Percentiles rank a stretch among this genome's conserved stretches.
These are phyloP conservation scores for Neocucurbitaria cava DNA, from an alignment of 2,329 filamentous ascomycete species.

Conservation along the genomic window DNA sequence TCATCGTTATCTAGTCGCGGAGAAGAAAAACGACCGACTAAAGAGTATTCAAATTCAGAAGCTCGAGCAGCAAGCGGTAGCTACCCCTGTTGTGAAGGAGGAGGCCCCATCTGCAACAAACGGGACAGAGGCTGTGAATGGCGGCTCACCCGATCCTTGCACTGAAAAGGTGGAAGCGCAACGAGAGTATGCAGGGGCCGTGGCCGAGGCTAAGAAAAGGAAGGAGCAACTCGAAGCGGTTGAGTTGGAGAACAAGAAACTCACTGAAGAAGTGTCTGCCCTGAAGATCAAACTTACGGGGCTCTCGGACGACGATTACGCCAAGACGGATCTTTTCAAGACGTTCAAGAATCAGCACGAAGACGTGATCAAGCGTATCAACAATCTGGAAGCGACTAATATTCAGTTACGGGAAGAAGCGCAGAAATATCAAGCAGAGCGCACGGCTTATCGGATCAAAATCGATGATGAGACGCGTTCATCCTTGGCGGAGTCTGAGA, in stretches of 20 bases:
- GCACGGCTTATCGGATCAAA: slow-evolving; percentile 80
- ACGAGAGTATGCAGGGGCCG: slow-evolving; percentile 77
- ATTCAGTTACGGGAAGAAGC: slow-evolving; percentile 83
- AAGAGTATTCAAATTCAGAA: slow-evolving; percentile 91
- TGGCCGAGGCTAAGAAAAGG: slow-evolving; percentile 78
- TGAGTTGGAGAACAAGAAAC: slow-evolving; percentile 76
- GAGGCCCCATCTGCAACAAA: slow-evolving; percentile 56
- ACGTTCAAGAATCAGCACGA: slow-evolving; percentile 88
- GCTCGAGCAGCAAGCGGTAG: slow-evolving; percentile 80
- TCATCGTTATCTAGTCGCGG: slow-evolving; percentile 89
- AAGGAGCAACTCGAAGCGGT: slow-evolving; percentile 86
- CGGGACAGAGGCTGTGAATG: slow-evolving; percentile 62
- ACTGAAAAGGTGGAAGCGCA: slow-evolving; percentile 74
- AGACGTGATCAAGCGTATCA: slow-evolving; percentile 89
- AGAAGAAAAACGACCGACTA: slow-evolving; percentile 89
- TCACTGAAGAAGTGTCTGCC: slow-evolving; percentile 79
- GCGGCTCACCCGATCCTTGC: slow-evolving; percentile 63
- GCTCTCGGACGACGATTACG: slow-evolving; percentile 90
- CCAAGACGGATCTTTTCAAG: slow-evolving; percentile 92
- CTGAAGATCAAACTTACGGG: slow-evolving; percentile 72
- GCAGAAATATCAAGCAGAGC: slow-evolving; percentile 82
- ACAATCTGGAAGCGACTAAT: slow-evolving; percentile 89
- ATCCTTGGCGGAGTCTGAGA: slow-evolving; percentile 78
- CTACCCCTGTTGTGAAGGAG: slow-evolving; percentile 34
- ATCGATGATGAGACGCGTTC: slow-evolving; percentile 81